Conservation (phyloP, 2,329 filamentous ascomycete genomes). For the Diplodia intermedia region DNA sequence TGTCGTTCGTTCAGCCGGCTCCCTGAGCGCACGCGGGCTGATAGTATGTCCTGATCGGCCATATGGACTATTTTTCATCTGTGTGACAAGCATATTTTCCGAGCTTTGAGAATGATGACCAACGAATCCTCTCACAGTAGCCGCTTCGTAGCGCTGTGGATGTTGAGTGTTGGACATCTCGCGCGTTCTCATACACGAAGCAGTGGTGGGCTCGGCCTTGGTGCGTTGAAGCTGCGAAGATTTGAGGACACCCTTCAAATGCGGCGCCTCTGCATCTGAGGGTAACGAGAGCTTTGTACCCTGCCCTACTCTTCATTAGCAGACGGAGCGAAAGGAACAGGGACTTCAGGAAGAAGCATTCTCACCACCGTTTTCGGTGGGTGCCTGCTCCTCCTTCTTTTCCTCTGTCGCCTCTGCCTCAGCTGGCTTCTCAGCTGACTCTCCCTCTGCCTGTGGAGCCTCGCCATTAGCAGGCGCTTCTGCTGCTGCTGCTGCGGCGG, state of each 20-base stretch:
- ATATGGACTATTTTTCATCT: constrained; percentile 7
- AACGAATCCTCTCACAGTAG: not conserved
- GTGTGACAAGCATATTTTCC: constrained; percentile 11
- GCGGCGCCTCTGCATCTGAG: not conserved
- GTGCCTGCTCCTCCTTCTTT: constrained; percentile 30
- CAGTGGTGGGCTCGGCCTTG: not conserved
- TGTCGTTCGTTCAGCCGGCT: not conserved
- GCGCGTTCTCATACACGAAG: not conserved
- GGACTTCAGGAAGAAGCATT: constrained; percentile 23
- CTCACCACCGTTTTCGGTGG: constrained; percentile 32
- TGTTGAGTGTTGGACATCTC: not conserved
- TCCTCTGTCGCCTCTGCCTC: constrained; percentile 25
- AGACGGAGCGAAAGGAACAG: constrained; percentile 14
- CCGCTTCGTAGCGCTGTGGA: not conserved
- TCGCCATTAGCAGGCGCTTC: constrained; percentile 37
- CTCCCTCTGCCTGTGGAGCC: constrained; percentile 2
- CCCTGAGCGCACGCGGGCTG: not conserved
- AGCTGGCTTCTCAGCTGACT: not conserved
- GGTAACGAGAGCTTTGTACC: not conserved
- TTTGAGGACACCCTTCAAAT: not conserved
- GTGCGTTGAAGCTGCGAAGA: not conserved
- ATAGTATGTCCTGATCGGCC: not conserved
- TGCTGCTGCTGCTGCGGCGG: constrained; percentile 39
- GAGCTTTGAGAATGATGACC: constrained; percentile 4
- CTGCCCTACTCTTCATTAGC: constrained; percentile 18